These are phyloP conservation scores for Candida hungchunana DNA, from an alignment of 805 yeast species.

Conservation along the genomic window DNA sequence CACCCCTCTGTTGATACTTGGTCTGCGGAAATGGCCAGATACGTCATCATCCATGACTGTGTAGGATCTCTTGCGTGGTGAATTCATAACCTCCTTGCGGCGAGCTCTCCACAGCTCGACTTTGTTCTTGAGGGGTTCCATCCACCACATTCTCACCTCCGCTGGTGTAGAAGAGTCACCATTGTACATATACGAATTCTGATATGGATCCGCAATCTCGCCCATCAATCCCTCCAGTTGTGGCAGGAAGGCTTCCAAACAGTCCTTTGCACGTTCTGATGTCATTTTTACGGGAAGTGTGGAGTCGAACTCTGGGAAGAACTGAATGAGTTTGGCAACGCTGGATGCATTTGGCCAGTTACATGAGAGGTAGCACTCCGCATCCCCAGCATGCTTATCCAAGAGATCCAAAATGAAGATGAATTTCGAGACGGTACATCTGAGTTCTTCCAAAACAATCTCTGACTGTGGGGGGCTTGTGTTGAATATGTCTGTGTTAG, in stretches of 20 bases:
- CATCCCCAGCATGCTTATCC: conserved; percentile 4
- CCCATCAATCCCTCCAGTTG: conserved; percentile 8
- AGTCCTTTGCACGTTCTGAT: conserved; percentile 1
- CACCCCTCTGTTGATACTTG: conserved; percentile 1
- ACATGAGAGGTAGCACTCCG: conserved; percentile 3
- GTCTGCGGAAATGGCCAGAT: conserved; percentile 3
- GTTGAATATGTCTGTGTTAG: too few species aligned
- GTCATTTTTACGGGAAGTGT: conserved; percentile 8
- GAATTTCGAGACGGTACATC: conserved; percentile 7
- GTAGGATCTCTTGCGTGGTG: conserved; percentile 12
- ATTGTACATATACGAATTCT: conserved; percentile 2
- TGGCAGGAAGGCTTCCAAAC: conserved; percentile 4
- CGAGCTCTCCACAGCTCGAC: conserved; percentile 5
- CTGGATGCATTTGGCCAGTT: conserved; percentile 12
- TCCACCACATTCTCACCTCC: conserved; percentile 4
- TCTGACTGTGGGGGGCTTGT: not conserved
- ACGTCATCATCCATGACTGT: conserved; percentile 7
- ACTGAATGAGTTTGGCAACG: conserved; percentile 6
- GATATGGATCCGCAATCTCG: not conserved
- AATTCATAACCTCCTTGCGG: not conserved
- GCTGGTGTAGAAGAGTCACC: not conserved
- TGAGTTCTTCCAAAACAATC: conserved; percentile 5
- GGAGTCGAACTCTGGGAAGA: conserved; percentile 8
- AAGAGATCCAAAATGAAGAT: conserved; percentile 6
- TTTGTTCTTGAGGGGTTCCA: conserved; percentile 1